These are phyloP conservation scores for Saccharomycopsis babjevae DNA, from an alignment of 805 yeast genomes.

Conservation along the genomic window DNA sequence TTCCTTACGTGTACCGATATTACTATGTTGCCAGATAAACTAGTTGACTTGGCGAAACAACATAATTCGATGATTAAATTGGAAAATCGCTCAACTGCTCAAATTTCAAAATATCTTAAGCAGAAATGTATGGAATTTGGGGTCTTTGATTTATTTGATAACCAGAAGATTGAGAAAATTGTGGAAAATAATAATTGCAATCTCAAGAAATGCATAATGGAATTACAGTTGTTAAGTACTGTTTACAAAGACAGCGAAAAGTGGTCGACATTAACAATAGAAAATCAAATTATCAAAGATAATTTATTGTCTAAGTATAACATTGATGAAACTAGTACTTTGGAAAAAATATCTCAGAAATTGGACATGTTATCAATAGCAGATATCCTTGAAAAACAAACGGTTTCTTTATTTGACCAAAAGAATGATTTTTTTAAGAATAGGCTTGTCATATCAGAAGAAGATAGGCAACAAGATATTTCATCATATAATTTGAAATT, in stretches of 20 bases:
- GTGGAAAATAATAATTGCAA: conserved; percentile 28
- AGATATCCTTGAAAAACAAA: conserved; percentile 21
- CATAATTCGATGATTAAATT: conserved; percentile 32
- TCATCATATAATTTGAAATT: neutral
- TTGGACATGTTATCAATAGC: neutral
- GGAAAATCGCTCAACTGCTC: neutral
- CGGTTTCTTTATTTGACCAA: neutral
- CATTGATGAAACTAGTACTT: neutral
- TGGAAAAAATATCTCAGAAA: neutral
- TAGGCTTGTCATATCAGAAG: neutral
- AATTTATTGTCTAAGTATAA: no score
- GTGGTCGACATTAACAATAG: neutral
- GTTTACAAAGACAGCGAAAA: neutral
- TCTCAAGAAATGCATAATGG: conserved; percentile 37
- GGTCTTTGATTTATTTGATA: conserved; percentile 29
- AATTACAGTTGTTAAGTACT: conserved; percentile 32
- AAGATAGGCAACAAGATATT: neutral
- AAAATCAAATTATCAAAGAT: neutral
- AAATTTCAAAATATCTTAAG: conserved; percentile 3
- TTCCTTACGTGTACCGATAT: conserved; percentile 52
- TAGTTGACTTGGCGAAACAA: conserved; percentile 36
- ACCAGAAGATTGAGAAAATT: conserved; percentile 25
- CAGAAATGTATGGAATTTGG: conserved; percentile 30
- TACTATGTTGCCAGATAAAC: conserved; percentile 35
- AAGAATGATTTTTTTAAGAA: neutral